Evolutionary conservation across 805 yeast species (phyloP).

Genomic region (Nakazawaea populi): DNA sequence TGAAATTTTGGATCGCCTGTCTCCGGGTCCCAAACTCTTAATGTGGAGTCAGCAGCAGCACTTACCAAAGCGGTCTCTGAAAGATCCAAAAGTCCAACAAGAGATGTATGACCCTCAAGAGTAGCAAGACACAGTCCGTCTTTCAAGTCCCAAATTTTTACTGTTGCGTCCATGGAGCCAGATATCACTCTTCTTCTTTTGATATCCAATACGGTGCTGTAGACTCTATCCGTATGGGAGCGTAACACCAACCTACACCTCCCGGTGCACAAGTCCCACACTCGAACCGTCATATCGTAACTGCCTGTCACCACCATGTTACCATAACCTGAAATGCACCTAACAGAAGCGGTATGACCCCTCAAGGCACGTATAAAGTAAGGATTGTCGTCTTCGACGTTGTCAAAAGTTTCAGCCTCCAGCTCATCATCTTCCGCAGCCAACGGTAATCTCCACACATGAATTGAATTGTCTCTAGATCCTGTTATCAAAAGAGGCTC

Average conservation of each 20-base stretch:
- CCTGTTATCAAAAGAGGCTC: slow-evolving; percentile 75
- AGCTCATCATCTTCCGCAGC: slow-evolving; percentile 26
- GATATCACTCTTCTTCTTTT: slow-evolving; percentile 76
- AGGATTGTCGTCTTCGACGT: slow-evolving; percentile 44
- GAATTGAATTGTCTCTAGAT: slow-evolving; percentile 77
- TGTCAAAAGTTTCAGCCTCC: slow-evolving; percentile 30
- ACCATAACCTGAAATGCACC: slow-evolving; percentile 84
- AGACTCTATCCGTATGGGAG: slow-evolving; percentile 86
- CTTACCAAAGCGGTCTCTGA: slow-evolving; percentile 75
- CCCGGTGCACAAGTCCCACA: slow-evolving; percentile 82
- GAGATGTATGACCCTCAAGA: slow-evolving; percentile 80
- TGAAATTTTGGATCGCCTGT: slow-evolving; percentile 60
- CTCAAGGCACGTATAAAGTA: slow-evolving; percentile 61
- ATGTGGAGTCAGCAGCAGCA: slow-evolving; percentile 93
- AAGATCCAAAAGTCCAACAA: slow-evolving; percentile 82
- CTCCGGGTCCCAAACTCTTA: slow-evolving; percentile 89
- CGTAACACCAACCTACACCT: slow-evolving; percentile 65
- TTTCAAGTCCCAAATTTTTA: slow-evolving; percentile 83
- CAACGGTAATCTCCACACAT: slow-evolving; percentile 72
- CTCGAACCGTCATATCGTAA: slow-evolving; percentile 84
- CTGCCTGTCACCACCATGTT: slow-evolving; percentile 83
- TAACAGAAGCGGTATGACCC: slow-evolving; percentile 77
- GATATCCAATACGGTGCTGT: slow-evolving; percentile 80
- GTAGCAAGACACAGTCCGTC: slow-evolving; percentile 66
- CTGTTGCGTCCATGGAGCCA: slow-evolving; percentile 86